Conservation (phyloP, 305 asterid genomes). For the Euphrasia arctica region DNA sequence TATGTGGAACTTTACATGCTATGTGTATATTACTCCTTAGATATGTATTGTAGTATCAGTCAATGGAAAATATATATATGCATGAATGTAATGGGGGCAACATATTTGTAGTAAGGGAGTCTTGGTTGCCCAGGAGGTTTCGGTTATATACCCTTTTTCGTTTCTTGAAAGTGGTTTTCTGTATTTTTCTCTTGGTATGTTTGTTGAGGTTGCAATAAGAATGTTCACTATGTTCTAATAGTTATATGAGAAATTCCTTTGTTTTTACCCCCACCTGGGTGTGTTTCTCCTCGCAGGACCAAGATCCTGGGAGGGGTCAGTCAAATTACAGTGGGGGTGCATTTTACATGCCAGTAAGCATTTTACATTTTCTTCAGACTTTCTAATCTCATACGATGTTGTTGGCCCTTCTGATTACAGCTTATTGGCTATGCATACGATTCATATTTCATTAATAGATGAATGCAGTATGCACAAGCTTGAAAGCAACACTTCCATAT, state of each 20-base stretch:
- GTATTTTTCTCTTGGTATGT: no score
- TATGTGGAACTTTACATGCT: neutral
- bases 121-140: no score
- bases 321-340: conserved; percentile 67
- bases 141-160: no score
- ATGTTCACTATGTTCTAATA: neutral
- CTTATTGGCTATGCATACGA: conserved; percentile 20
- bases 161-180: no score
- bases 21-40: no score
- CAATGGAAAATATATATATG: neutral
- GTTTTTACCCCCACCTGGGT: conserved; percentile 20
- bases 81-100: neutral
- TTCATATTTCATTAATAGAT: conserved; percentile 5
- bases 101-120: no score
- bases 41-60: neutral
- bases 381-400: conserved; percentile 14
- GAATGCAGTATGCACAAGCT: neutral
- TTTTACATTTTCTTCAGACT: conserved; percentile 19
- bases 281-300: conserved; percentile 44
- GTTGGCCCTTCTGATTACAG: conserved; percentile 11
- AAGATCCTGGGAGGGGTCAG: conserved; percentile 47
- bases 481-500: conserved; percentile 14
- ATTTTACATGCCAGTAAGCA: conserved; percentile 73
- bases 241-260: conserved; percentile 5
- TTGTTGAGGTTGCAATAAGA: no score